phyloP scores from a whole-genome alignment of 2,329 filamentous ascomycete genomes.

The Aspergillus novofumigatus region DNA sequence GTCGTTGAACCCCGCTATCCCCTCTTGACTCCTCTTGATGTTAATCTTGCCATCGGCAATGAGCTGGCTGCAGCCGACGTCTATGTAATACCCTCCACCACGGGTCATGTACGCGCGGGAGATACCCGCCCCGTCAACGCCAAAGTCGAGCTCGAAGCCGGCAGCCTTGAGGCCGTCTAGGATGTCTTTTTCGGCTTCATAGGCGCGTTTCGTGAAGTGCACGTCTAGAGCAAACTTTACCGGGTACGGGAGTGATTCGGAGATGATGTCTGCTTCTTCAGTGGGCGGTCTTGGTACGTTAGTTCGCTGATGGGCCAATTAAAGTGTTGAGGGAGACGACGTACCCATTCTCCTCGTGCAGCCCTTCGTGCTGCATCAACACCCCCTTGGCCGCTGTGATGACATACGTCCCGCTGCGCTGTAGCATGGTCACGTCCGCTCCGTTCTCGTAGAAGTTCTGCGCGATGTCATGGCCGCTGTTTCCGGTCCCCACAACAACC shows the following conservation, averaged over 20 bases:
- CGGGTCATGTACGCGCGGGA: slow-evolving; percentile 43
- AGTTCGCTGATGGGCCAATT: background rate
- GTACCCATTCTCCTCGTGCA: slow-evolving; percentile 44
- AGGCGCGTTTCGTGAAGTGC: slow-evolving; percentile 39
- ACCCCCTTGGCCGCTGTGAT: slow-evolving; percentile 44
- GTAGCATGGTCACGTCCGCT: slow-evolving; percentile 51
- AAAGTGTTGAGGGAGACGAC: background rate
- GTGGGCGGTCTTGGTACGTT: slow-evolving; percentile 37
- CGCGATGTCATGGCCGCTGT: slow-evolving; percentile 49
- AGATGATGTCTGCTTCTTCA: slow-evolving; percentile 49
- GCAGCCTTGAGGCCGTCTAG: slow-evolving; percentile 45
- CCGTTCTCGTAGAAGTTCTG: slow-evolving; percentile 50
- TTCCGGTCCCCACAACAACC: slow-evolving; percentile 48
- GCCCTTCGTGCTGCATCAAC: slow-evolving; percentile 42
- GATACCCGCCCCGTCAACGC: slow-evolving; percentile 40
- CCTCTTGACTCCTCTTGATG: slow-evolving; percentile 53
- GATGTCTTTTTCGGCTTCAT: slow-evolving; percentile 39
- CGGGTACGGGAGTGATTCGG: slow-evolving; percentile 45
- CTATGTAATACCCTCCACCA: slow-evolving; percentile 58
- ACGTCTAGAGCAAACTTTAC: slow-evolving; percentile 46
- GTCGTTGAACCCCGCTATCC: slow-evolving; percentile 50
- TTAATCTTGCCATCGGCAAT: slow-evolving; percentile 58
- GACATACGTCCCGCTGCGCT: slow-evolving; percentile 50
- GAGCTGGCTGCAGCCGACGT: slow-evolving; percentile 51
- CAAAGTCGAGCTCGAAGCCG: slow-evolving; percentile 44